phyloP scores from a whole-genome alignment of 2,329 filamentous ascomycete species.

The Diaporthe amygdali region DNA sequence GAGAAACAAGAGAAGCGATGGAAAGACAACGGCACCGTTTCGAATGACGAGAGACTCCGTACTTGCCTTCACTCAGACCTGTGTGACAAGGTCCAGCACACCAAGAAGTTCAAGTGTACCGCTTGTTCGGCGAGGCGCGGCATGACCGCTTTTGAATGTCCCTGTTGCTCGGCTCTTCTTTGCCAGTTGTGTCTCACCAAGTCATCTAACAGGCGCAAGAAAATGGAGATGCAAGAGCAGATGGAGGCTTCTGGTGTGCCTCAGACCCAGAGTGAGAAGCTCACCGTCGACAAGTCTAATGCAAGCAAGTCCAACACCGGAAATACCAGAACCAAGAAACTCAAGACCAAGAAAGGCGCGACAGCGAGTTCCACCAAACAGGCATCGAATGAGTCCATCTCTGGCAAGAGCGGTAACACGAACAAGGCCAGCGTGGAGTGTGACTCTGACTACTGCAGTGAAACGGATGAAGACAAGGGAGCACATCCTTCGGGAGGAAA shows the following conservation, averaged over 20 bases:
- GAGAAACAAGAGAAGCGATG: constrained; percentile 29
- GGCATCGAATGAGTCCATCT: background rate
- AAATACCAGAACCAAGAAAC: background rate
- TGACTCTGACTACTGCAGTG: background rate
- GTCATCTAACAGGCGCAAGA: constrained; percentile 26
- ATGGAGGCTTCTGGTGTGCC: background rate
- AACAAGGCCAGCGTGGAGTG: background rate
- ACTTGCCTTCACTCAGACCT: constrained; percentile 31
- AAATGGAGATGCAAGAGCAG: constrained; percentile 17
- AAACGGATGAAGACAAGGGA: background rate
- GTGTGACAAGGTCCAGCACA: constrained; percentile 29
- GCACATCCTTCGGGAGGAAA: background rate
- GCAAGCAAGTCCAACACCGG: background rate
- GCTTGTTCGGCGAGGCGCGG: constrained; percentile 30
- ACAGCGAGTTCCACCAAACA: background rate
- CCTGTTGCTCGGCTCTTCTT: constrained; percentile 28
- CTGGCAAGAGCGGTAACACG: background rate
- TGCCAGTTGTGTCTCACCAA: constrained; percentile 32
- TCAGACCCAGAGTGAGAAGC: background rate
- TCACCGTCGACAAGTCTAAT: background rate
- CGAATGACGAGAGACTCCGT: constrained; percentile 27
- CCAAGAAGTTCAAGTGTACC: constrained; percentile 32
- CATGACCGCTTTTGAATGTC: constrained; percentile 32
- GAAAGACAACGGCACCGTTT: constrained; percentile 19
- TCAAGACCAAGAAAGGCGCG: background rate